These are phyloP conservation scores for Cadophora malorum DNA, from an alignment of 2,329 filamentous ascomycete species.

Conservation along the genomic window DNA sequence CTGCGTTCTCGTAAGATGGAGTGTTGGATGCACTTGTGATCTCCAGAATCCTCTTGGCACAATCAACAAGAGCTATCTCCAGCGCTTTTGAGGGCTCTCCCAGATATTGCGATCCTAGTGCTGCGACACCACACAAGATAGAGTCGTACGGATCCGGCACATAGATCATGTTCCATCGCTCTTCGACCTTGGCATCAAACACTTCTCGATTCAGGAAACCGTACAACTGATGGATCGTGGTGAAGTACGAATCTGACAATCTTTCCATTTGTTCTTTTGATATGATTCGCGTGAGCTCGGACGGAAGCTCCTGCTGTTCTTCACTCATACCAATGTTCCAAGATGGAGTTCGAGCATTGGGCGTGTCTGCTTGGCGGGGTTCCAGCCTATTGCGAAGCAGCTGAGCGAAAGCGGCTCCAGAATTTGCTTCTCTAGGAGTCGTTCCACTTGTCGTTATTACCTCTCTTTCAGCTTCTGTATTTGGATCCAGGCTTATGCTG, in stretches of 20 bases:
- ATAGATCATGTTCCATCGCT: conserved; percentile 19
- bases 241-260: conserved; percentile 15
- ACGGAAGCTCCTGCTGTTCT: conserved; percentile 19
- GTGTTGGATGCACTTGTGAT: conserved; percentile 21
- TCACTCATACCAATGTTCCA: conserved; percentile 22
- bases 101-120: conserved; percentile 19
- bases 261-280: conserved; percentile 18
- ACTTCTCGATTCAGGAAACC: conserved; percentile 20
- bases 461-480: conserved; percentile 1
- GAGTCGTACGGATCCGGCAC: conserved; percentile 20
- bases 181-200: conserved; percentile 18
- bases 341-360: background rate
- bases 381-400: conserved; percentile 15
- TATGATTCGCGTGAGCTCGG: conserved; percentile 15
- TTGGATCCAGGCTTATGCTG: background rate
- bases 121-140: conserved; percentile 20
- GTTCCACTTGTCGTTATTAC: conserved; percentile 2
- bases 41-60: conserved; percentile 21
- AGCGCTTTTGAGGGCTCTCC: conserved; percentile 14
- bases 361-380: conserved; percentile 14
- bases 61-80: conserved; percentile 15
- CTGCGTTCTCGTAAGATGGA: conserved; percentile 19
- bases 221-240: conserved; percentile 18
- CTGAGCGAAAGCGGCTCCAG: conserved; percentile 16
- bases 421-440: conserved; percentile 15